Evolutionary conservation across 768 basidiomycete species (phyloP).

Genomic region (Macrolepiota dolichaula): DNA sequence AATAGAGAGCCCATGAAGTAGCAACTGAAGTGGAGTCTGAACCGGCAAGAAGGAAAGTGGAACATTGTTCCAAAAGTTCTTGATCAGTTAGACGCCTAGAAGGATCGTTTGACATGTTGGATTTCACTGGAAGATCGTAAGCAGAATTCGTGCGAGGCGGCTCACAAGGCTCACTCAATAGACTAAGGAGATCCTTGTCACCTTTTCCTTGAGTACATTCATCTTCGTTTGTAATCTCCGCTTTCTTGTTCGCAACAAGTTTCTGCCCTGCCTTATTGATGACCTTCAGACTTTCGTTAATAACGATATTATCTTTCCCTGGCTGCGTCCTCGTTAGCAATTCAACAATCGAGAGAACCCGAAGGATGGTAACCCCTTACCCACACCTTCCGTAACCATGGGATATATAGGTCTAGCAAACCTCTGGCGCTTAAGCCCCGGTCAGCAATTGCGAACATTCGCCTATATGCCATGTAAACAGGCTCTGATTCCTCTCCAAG

Average conservation of each 20-base stretch:
- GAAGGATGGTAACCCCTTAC: conserved; percentile 31
- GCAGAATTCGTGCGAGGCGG: neutral
- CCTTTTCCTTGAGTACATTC: conserved; percentile 13
- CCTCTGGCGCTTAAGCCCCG: conserved; percentile 37
- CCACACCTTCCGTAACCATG: conserved; percentile 40
- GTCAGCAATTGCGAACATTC: conserved; percentile 47
- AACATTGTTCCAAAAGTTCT: conserved; percentile 60
- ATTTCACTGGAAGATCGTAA: conserved; percentile 42
- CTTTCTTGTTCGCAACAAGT: conserved; percentile 42
- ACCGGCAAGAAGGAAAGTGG: conserved; percentile 64
- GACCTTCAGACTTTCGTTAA: conserved; percentile 32
- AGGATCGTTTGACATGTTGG: conserved; percentile 47
- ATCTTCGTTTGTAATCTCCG: conserved; percentile 30
- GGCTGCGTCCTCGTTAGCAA: conserved; percentile 28
- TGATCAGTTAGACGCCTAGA: conserved; percentile 51
- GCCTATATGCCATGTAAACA: conserved; percentile 46
- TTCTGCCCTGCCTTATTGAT: conserved; percentile 39
- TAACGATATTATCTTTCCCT: conserved; percentile 33
- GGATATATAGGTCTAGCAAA: conserved; percentile 44
- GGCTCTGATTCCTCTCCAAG: conserved; percentile 45
- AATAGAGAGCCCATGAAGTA: conserved; percentile 55
- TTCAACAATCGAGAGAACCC: neutral
- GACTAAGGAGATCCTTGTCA: conserved; percentile 45
- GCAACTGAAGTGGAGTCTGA: conserved; percentile 58
- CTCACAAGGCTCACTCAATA: conserved; percentile 37